Base-by-base conservation (phyloP, 139 green algal genomes). In the Choricystis sp. region DNA sequence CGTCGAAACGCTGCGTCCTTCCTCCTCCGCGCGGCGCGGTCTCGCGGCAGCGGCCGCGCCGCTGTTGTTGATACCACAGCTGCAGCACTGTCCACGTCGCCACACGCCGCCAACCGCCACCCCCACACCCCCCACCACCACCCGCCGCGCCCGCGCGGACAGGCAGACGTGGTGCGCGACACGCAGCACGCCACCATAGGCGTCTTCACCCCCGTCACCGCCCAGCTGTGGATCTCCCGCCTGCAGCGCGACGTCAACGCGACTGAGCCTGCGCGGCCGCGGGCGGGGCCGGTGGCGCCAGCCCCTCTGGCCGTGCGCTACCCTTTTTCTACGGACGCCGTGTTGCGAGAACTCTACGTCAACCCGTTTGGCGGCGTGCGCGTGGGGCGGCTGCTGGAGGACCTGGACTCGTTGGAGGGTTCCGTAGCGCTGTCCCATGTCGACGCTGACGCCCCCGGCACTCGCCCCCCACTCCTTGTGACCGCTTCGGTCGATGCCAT, bases 321-420 rank as follows among this genome's bases (percentile, higher is more conserved):
- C 57, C 63, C 78, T 0, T 89, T 91, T 64, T 71, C 60, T 4
- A 79, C 29, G 1, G 77, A 89, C 60, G 57, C 55, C 2, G 63
- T 62, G 1, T 69, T 86, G 1, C 59, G 25, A 19, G 19, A 64
- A 61, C 74, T 87, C 74, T 94, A 91, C 71, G 61, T 78, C 14
- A 89, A 86, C 28, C 86, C 86, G 2, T 94, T 82, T 82, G 74
- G 72, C 20, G 61, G 62, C 26, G 72, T 90, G 25, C 68, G 86
- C 21, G 73, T 94, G 20, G 87, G 85, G 0, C 66, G 81, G 14
- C 49, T 95, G 24, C 72, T 95, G 29, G 87, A 95, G 65, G 88
- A 95, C 62, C 67, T 95, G 31, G 86, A 94, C 66, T 79, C 67
- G 1, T 64, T 95, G 40, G 83, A 85, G 0, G 87, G 85, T 24